A percentile compares a stretch with the other conserved stretches of the same genome.
These are phyloP conservation scores for Monascus purpureus DNA, from an alignment of 495 filamentous ascomycete genomes.

Conservation along the genomic window DNA sequence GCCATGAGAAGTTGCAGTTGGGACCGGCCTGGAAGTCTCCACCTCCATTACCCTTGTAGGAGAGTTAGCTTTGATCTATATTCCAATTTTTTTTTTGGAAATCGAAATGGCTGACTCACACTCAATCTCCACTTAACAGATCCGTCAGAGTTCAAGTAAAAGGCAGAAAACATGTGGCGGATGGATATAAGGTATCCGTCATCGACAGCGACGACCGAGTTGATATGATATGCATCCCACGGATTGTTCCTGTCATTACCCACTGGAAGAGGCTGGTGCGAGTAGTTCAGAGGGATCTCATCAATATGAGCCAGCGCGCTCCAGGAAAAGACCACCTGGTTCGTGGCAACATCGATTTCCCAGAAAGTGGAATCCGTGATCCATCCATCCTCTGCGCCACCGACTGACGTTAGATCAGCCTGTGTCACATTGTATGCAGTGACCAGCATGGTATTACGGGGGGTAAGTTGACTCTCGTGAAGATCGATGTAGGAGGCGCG, in stretches of 20 bases:
- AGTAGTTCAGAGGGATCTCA: constrained; percentile 10
- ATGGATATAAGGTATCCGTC: constrained; percentile 26
- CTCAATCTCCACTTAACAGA: constrained; percentile 24
- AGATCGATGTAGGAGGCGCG: constrained; percentile 25
- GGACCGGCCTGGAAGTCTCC: constrained; percentile 28
- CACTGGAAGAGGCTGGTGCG: constrained; percentile 8
- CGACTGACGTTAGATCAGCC: constrained; percentile 30
- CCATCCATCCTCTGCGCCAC: constrained; percentile 26
- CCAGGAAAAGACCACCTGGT: constrained; percentile 21
- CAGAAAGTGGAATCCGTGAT: constrained; percentile 32
- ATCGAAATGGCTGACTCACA: constrained; percentile 6
- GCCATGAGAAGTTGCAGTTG: constrained; percentile 29
- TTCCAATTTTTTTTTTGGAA: no score
- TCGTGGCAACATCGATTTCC: constrained; percentile 27
- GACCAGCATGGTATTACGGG: constrained; percentile 36
- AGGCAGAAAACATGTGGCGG: constrained; percentile 23
- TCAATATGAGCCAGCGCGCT: constrained; percentile 16
- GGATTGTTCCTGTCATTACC: constrained; percentile 14
- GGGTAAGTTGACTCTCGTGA: constrained; percentile 35
- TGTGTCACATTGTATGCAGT: constrained; percentile 40
- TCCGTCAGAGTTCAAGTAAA: constrained; percentile 20
- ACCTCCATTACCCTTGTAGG: constrained; percentile 19
- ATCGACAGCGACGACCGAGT: constrained; percentile 19
- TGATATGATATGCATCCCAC: constrained; percentile 31
- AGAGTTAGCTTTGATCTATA: constrained; percentile 6